Evolutionary conservation across 2,329 filamentous ascomycete species (phyloP).

Genomic region (Bipolaris victoriae): DNA sequence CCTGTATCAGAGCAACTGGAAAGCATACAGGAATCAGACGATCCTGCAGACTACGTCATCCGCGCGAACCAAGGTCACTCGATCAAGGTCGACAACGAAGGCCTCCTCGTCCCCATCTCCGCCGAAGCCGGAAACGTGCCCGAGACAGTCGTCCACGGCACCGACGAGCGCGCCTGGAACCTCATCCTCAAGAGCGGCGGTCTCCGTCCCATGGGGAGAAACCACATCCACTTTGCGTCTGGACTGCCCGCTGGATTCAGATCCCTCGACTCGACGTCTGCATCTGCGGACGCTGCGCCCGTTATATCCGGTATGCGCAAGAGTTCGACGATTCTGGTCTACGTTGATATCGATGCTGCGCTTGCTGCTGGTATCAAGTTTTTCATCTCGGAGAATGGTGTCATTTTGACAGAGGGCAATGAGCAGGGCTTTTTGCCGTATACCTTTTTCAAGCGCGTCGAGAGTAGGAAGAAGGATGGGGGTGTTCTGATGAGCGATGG

Average conservation of each 20-base stretch:
- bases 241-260: constrained; percentile 65
- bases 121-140: constrained; percentile 64
- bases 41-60: constrained; percentile 78
- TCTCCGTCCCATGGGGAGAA: constrained; percentile 78
- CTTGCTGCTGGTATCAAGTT: constrained; percentile 68
- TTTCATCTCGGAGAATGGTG: constrained; percentile 66
- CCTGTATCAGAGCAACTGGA: constrained; percentile 2
- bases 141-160: constrained; percentile 79
- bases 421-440: constrained; percentile 50
- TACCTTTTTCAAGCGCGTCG: constrained; percentile 73
- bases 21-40: constrained; percentile 35
- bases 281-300: constrained; percentile 37
- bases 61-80: constrained; percentile 95
- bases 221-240: constrained; percentile 87
- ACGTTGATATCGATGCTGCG: constrained; percentile 73
- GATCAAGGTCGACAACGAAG: constrained; percentile 74
- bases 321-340: constrained; percentile 68
- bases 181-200: constrained; percentile 78
- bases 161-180: constrained; percentile 81
- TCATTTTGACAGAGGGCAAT: constrained; percentile 56
- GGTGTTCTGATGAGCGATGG: constrained; percentile 76
- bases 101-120: constrained; percentile 71
- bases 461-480: constrained; percentile 64
- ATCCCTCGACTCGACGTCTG: constrained; percentile 18
- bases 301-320: constrained; percentile 82